Evolutionary conservation across 768 basidiomycete genomes (phyloP), one percentile per base, ranked within the genome.

Genomic region (Boletus vermiculosoides): DNA sequence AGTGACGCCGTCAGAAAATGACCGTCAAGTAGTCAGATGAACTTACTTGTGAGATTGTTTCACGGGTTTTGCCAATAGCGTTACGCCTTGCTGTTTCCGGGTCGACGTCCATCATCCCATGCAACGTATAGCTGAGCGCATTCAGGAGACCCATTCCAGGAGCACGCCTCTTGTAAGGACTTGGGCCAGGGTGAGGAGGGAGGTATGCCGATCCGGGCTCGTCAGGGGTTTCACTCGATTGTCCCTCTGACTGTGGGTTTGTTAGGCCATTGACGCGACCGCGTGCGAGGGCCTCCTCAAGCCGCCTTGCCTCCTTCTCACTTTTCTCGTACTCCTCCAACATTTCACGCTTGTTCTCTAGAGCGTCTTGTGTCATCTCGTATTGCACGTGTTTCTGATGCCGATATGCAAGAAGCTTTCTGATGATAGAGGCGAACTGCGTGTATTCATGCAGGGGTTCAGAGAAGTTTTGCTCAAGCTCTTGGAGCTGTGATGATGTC

Each of bases 71-170:
- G 59, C 89, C 89, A 61, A 99, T 98, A 51, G 87, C 84, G 66
- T 90, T 98, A 60, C 97, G 80, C 58, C 97, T 79, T 6, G 96
- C 95, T 18, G 90, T 92, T 76, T 98, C 97, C 3, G 97, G 97
- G 74, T 99, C 97, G 18, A 91, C 91, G 64, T 99, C 97, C 88
- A 99, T 98, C 87, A 98, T 95, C 5, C 96, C 95, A 63, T 95
- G 94, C 54, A 99, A 71, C 23, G 94, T 95, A 73, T 97, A 95
- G 67, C 89, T 94, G 42, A 99, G 77, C 16, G 97, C 97, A 63
- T 86, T 93, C 36, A 99, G 66, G 23, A 99, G 75, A 20, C 92
- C 94, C 81, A 91, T 91, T 8, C 90, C 90, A 52, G 90, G 88
- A 13, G 85, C 76, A 55, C 82, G 80, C 52, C 80, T 74, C 69